A percentile compares a stretch with the other conserved stretches of the same genome.
Evolutionary conservation across 169 alveolate genomes (phyloP).

Genomic region (Perkinsus chesapeaki): DNA sequence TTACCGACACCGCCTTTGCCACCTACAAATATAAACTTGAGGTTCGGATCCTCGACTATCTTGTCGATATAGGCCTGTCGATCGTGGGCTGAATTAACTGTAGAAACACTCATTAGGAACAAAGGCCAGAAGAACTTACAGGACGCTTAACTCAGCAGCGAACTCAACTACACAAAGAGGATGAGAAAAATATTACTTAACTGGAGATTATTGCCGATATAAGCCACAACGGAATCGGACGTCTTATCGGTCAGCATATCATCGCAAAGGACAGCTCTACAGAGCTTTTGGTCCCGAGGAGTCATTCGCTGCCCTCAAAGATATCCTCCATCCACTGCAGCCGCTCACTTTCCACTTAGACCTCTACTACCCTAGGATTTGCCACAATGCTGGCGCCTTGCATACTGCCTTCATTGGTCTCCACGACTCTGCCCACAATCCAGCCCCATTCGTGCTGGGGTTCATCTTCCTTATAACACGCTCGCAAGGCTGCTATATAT

Average conservation of each 20-base stretch:
- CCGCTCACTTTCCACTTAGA: neutral
- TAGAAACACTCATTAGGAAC: neutral
- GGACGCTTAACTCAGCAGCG: no score
- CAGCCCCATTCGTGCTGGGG: neutral
- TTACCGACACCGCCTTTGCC: conserved; percentile 92
- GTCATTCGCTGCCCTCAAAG: neutral
- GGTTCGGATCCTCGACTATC: neutral
- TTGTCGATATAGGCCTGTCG: conserved; percentile 8
- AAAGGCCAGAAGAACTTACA: no score
- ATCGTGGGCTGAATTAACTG: neutral
- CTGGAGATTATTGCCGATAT: neutral
- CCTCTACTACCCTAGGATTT: neutral
- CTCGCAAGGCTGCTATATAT: conserved; percentile 32
- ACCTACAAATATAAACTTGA: conserved; percentile 84
- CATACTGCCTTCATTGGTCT: neutral
- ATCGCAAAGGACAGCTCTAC: neutral
- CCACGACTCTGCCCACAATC: conserved; percentile 4
- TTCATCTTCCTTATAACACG: neutral
- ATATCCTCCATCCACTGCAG: neutral
- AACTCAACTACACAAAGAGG: neutral
- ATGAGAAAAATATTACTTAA: neutral
- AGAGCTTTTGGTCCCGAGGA: neutral
- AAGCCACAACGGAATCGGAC: no score
- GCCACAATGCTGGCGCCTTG: neutral
- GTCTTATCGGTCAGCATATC: no score